phyloP scores from a whole-genome alignment of 441 rosid species.

The Aquilaria agallochum region DNA sequence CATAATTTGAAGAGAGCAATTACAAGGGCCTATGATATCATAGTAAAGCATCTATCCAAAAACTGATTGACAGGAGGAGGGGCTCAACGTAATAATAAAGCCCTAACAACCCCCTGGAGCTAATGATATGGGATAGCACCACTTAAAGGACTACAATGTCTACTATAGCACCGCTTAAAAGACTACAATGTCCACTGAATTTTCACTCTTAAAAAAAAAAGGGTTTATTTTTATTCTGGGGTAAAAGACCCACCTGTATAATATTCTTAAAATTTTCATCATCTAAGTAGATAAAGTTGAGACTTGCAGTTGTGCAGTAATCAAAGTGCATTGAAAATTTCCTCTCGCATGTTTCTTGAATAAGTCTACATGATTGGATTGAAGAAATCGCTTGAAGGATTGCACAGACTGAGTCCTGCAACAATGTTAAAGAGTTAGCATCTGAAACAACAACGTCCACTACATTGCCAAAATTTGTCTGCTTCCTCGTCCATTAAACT shows the following conservation, averaged over 20 bases:
- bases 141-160: too few species aligned
- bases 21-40: too few species aligned
- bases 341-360: slow-evolving; percentile 88
- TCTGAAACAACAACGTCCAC: slow-evolving; percentile 36
- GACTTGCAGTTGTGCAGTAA: slow-evolving; percentile 85
- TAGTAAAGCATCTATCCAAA: too few species aligned
- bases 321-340: slow-evolving; percentile 88
- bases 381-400: slow-evolving; percentile 78
- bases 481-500: slow-evolving; percentile 96
- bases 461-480: slow-evolving; percentile 70
- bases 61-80: too few species aligned
- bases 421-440: slow-evolving; percentile 86
- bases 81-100: too few species aligned
- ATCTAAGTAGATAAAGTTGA: slow-evolving; percentile 78
- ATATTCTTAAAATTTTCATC: slow-evolving; percentile 66
- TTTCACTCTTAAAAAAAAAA: background rate
- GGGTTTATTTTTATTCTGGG: background rate
- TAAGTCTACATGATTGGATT: slow-evolving; percentile 83
- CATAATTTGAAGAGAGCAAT: too few species aligned
- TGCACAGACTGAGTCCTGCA: slow-evolving; percentile 97
- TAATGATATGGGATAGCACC: too few species aligned
- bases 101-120: too few species aligned
- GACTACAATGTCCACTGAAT: too few species aligned
- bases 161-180: too few species aligned
- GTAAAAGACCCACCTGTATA: slow-evolving; percentile 63